Evolutionary conservation across 495 filamentous ascomycete genomes (phyloP).

Genomic region (Friedmanniomyces endolithicus): DNA sequence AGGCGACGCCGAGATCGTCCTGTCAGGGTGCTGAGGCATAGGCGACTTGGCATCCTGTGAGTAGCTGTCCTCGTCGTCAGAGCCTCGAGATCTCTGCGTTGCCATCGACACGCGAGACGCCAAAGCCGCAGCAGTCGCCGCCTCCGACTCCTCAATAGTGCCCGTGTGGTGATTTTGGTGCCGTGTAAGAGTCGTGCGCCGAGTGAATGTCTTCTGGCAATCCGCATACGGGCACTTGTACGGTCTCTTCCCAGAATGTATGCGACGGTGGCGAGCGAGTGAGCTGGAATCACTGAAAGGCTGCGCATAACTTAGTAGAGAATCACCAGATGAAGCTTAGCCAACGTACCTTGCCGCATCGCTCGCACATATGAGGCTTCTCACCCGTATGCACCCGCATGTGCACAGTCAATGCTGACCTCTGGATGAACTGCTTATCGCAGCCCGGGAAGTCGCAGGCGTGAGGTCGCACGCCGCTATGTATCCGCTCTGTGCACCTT

Average conservation of each 20-base stretch:
- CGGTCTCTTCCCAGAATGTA: constrained; percentile 89
- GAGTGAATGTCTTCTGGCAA: constrained; percentile 97
- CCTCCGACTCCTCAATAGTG: constrained; percentile 85
- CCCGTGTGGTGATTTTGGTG: constrained; percentile 95
- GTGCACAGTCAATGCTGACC: constrained; percentile 94
- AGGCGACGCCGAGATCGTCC: constrained; percentile 67
- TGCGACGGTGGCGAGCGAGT: constrained; percentile 80
- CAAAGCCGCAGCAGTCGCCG: constrained; percentile 72
- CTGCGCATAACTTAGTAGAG: constrained; percentile 37
- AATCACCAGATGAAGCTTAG: neutral
- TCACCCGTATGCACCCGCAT: constrained; percentile 92
- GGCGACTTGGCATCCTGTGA: constrained; percentile 62
- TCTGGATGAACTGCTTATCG: constrained; percentile 92
- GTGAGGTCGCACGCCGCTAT: constrained; percentile 83
- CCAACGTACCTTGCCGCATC: constrained; percentile 75
- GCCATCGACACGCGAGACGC: constrained; percentile 44
- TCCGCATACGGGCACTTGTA: constrained; percentile 97
- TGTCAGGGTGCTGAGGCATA: constrained; percentile 71
- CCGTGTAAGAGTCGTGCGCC: constrained; percentile 84
- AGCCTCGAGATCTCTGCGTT: constrained; percentile 45
- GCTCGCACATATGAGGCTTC: constrained; percentile 95
- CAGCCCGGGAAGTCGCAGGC: constrained; percentile 84
- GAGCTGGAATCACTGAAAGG: constrained; percentile 99
- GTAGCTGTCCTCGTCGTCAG: constrained; percentile 63
- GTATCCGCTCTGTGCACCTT: constrained; percentile 65